Conservation (phyloP, 306 rosid species). For the Prunus fruticosa region DNA sequence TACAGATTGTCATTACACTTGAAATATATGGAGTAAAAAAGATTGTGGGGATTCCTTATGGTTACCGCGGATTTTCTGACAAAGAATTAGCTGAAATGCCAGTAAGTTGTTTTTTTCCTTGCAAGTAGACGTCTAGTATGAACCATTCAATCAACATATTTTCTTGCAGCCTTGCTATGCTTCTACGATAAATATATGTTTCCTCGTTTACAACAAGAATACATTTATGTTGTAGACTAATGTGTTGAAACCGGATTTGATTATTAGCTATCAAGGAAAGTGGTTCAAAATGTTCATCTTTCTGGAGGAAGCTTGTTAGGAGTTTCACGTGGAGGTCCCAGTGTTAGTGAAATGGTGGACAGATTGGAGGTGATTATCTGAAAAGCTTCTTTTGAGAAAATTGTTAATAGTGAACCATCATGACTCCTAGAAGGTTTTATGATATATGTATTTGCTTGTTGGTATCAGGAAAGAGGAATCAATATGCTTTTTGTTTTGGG, state of each 20-base stretch:
- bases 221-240: slow-evolving; percentile 17
- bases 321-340: slow-evolving; percentile 95
- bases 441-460: slow-evolving; percentile 19
- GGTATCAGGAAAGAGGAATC: slow-evolving; percentile 82
- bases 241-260: slow-evolving; percentile 18
- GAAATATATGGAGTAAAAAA: slow-evolving; percentile 92
- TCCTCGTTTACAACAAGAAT: background rate
- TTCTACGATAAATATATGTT: slow-evolving; percentile 9
- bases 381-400: slow-evolving; percentile 18
- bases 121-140: slow-evolving; percentile 6
- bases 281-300: slow-evolving; percentile 97
- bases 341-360: slow-evolving; percentile 73
- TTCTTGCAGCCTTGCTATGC: background rate
- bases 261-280: slow-evolving; percentile 81
- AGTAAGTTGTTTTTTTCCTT: slow-evolving; percentile 44
- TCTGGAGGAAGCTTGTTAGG: slow-evolving; percentile 99
- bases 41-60: slow-evolving; percentile 96
- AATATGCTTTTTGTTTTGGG: slow-evolving; percentile 98
- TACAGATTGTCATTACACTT: slow-evolving; percentile 97
- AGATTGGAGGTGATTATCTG: slow-evolving; percentile 57
- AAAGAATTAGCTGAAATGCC: slow-evolving; percentile 74
- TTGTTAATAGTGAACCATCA: slow-evolving; percentile 4
- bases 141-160: slow-evolving; percentile 2
- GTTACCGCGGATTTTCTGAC: slow-evolving; percentile 93
- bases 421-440: slow-evolving; percentile 20